phyloP scores from a whole-genome alignment of 257 asterid genomes.

The Catharanthus roseus region DNA sequence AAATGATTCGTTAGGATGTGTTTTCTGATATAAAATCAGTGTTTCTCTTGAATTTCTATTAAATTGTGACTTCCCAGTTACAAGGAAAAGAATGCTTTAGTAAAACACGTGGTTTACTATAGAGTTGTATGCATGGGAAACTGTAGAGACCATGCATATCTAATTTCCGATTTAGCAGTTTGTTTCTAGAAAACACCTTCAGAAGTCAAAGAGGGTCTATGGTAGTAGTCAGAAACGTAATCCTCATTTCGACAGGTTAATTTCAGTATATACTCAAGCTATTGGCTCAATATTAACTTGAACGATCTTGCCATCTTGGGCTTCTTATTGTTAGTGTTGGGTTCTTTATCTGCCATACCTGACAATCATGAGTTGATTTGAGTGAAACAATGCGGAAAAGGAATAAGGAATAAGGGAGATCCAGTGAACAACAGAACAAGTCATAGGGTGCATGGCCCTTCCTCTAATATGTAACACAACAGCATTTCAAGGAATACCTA shows the following conservation, averaged over 20 bases:
- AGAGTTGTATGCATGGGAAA: not conserved
- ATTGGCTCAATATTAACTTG: not conserved
- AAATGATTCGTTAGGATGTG: not conserved
- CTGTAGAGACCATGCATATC: not conserved
- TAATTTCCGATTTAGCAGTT: not conserved
- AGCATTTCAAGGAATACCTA: not conserved
- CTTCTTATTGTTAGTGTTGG: not conserved
- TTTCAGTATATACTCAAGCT: not conserved
- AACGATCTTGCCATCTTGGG: not conserved
- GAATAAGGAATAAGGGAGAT: not conserved
- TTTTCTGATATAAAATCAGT: not conserved
- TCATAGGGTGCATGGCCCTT: not conserved
- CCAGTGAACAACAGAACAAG: too few species aligned
- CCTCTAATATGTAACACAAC: not conserved
- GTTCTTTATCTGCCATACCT: not conserved
- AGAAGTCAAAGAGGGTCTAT: not conserved
- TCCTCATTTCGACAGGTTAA: not conserved
- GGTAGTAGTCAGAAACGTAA: too few species aligned
- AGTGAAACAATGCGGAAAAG: not conserved
- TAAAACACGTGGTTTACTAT: not conserved
- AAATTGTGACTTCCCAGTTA: not conserved
- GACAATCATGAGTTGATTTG: not conserved
- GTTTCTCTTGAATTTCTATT: not conserved
- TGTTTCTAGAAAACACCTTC: not conserved
- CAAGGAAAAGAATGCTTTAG: not conserved